These are phyloP conservation scores for Pterocarpus macrocarpus DNA, from an alignment of 306 rosid genomes.

Conservation along the genomic window DNA sequence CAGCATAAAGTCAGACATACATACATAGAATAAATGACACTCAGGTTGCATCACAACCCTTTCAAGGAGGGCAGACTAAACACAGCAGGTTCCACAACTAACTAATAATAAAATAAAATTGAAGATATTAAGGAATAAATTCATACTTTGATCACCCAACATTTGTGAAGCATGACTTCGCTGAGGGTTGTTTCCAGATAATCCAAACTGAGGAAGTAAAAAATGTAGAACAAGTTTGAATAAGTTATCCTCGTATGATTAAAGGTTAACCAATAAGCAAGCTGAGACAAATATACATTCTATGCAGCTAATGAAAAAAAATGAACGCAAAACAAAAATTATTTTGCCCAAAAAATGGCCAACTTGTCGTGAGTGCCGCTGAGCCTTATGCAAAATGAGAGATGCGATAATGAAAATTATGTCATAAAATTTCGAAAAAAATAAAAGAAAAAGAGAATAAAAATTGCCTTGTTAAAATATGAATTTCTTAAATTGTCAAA, in stretches of 20 bases:
- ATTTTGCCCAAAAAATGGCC: too few relatives aligned
- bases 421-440: not conserved
- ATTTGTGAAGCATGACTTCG: slow-evolving; percentile 83
- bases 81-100: slow-evolving; percentile 1
- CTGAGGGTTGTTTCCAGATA: slow-evolving; percentile 87
- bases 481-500: not conserved
- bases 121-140: slow-evolving; percentile 34
- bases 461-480: not conserved
- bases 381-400: slow-evolving; percentile 3
- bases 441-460: not conserved
- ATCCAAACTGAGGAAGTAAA: slow-evolving; percentile 54
- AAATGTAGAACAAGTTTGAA: slow-evolving; percentile 43
- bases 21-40: slow-evolving; percentile 25
- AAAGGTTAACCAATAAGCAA: slow-evolving; percentile 31
- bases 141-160: slow-evolving; percentile 87
- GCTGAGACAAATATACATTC: slow-evolving; percentile 9
- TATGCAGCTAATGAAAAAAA: slow-evolving; percentile 27
- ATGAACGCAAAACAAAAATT: not conserved
- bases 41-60: slow-evolving; percentile 34
- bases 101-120: not conserved
- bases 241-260: slow-evolving; percentile 27
- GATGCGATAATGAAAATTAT: slow-evolving; percentile 12
- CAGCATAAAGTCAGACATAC: slow-evolving; percentile 18
- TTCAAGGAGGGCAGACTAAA: slow-evolving; percentile 20
- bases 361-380: slow-evolving; percentile 6